These are phyloP conservation scores for Candida lessepsii DNA, from an alignment of 805 yeast species.

Conservation along the genomic window DNA sequence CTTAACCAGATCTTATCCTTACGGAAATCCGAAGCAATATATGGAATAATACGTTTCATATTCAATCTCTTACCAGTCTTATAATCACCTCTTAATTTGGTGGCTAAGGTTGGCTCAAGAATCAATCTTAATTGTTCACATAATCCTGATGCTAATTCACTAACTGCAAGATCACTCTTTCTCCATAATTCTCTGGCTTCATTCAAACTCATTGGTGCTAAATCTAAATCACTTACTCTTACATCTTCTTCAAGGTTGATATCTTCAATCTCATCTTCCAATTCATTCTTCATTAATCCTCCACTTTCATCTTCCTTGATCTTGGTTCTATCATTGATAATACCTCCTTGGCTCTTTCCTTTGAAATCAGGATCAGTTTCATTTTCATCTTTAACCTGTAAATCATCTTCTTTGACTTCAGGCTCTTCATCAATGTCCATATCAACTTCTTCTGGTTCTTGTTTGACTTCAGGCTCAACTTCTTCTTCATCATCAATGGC, in stretches of 20 bases:
- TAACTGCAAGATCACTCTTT: conserved; percentile 77
- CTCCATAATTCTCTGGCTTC: conserved; percentile 82
- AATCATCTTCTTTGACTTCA: conserved; percentile 22
- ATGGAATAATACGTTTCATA: conserved; percentile 96
- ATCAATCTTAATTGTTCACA: conserved; percentile 92
- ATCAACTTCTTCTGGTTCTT: conserved; percentile 26
- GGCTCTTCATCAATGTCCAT: conserved; percentile 30
- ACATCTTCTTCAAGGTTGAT: conserved; percentile 19
- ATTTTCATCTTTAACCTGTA: conserved; percentile 23
- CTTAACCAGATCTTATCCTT: conserved; percentile 98
- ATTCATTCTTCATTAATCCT: conserved; percentile 19
- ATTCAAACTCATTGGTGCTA: conserved; percentile 53
- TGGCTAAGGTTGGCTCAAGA: conserved; percentile 94
- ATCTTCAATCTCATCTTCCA: conserved; percentile 20
- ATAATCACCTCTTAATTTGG: conserved; percentile 92
- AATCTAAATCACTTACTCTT: conserved; percentile 16
- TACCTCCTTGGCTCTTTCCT: conserved; percentile 50
- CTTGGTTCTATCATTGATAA: conserved; percentile 46
- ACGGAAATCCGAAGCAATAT: conserved; percentile 95
- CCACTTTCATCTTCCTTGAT: conserved; percentile 31
- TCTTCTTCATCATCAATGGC: conserved; percentile 71
- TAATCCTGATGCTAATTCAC: conserved; percentile 79
- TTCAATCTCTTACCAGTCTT: conserved; percentile 95
- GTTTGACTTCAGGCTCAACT: conserved; percentile 25
- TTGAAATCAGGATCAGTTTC: conserved; percentile 39